Evolutionary conservation across 1,139 yeast species (phyloP), one percentile per base, ranked within the genome.

Genomic region (Kodamaea sp.): DNA sequence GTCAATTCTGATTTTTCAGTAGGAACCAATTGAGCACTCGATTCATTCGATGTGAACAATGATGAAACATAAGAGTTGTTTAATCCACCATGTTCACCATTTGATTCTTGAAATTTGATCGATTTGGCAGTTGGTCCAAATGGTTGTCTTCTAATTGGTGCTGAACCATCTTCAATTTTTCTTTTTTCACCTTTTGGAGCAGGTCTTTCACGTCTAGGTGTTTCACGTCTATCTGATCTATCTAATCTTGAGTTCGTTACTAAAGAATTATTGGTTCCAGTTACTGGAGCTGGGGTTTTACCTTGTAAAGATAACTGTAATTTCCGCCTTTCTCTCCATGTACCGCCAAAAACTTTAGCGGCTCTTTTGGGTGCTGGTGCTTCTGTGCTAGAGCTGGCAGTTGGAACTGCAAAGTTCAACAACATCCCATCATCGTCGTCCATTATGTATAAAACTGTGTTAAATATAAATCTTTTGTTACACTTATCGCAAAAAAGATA

Each of bases 311-410:
- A 57, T 40, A 79, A 63, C 52, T 76, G 79, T 33, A 73, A 70
- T 53, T 75, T 76, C 50, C 94, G 70, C 46, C 95, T 73, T 44
- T 86, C 95, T 51, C 78, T 82, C 95, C 95, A 85, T 52, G 74
- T 73, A 6, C 94, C 94, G 25, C 94, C 92, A 6, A 74, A 67
- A 5, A 77, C 69, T 48, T 79, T 81, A 5, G 57, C 10, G 44
- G 45, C 39, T 32, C 42, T 46, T 46, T 40, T 41, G 12, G 36
- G 41, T n/a, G 27, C 24, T 10, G 32, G 28, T 6, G 36, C 35
- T 8, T 43, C 34, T 10, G 27, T 3, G 55, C 39, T 1, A 42
- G 38, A 0, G 50, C 37, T 42, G 5, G 59, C 53, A 8, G 61
- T 57, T 9, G 67, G 66, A 5, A 67, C 59, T 32, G 80, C 73